These are phyloP conservation scores for Blastocladiella britannica DNA, from an alignment of 192 early-diverging fungal species.

Conservation along the genomic window DNA sequence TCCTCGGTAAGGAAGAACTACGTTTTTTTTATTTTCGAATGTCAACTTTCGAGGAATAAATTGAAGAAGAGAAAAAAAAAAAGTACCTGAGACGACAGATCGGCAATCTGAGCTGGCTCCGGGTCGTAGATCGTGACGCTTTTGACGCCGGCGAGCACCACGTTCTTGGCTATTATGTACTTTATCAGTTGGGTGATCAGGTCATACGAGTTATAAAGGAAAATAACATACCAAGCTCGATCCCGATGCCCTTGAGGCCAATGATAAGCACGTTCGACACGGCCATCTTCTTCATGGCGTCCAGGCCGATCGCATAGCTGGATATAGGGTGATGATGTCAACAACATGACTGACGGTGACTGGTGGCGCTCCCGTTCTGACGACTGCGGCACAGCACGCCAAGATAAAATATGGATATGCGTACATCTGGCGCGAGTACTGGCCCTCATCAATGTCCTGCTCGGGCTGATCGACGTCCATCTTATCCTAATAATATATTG, in stretches of 20 bases:
- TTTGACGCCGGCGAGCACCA: constrained; percentile 96
- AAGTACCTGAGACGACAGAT: constrained; percentile 72
- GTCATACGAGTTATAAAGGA: too few relatives aligned
- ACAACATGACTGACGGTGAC: constrained; percentile 1
- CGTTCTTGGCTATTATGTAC: constrained; percentile 63
- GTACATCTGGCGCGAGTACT: constrained; percentile 98
- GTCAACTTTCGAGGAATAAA: background rate
- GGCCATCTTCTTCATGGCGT: constrained; percentile 97
- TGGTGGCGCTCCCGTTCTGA: background rate
- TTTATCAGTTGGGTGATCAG: background rate
- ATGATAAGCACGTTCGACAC: constrained; percentile 86
- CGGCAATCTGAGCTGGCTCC: constrained; percentile 43
- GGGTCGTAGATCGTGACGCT: constrained; percentile 90
- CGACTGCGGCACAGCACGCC: constrained; percentile 1
- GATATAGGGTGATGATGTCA: background rate
- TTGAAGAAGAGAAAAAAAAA: background rate
- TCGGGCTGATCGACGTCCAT: constrained; percentile 9
- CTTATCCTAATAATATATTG: constrained; percentile 3
- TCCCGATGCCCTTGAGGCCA: constrained; percentile 86
- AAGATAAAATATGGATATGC: too few relatives aligned
- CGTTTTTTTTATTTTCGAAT: background rate
- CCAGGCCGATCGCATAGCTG: constrained; percentile 78
- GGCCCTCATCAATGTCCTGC: constrained; percentile 70
- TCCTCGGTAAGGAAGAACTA: constrained; percentile 73
- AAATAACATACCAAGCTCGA: constrained; percentile 66